Evolutionary conservation across 139 green algal species (phyloP).

Genomic region (Parachlorella kessleri): DNA sequence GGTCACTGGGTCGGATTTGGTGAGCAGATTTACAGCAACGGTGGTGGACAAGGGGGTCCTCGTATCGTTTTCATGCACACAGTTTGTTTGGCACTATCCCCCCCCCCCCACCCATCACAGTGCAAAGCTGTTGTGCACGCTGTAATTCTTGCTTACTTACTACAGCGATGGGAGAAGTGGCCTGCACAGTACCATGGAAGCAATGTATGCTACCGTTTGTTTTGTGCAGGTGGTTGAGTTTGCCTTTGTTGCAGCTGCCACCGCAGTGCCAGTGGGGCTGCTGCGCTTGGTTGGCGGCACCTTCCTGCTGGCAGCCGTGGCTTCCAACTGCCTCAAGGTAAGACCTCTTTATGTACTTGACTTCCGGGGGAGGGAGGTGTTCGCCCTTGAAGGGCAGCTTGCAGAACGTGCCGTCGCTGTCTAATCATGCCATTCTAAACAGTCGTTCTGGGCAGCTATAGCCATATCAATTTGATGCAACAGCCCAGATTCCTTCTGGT

Average conservation of each 20-base stretch:
- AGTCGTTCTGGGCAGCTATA: no score
- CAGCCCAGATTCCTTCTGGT: no score
- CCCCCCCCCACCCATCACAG: background rate
- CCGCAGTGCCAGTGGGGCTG: background rate
- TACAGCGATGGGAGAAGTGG: background rate
- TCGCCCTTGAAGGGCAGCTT: background rate
- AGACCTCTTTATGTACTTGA: no score
- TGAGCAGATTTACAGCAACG: no score
- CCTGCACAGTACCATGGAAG: background rate
- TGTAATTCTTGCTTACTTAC: no score
- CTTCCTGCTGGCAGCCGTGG: slow-evolving; percentile 20
- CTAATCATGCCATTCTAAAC: no score
- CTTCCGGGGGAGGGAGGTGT: no score
- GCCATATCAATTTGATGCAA: background rate
- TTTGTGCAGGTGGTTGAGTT: background rate
- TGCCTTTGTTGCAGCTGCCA: background rate
- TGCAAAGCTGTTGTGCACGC: background rate
- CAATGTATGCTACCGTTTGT: background rate
- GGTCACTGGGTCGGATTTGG: background rate
- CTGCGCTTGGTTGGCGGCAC: slow-evolving; percentile 2
- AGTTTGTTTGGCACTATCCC: background rate
- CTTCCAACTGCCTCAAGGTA: slow-evolving; percentile 24
- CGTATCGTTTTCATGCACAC: background rate
- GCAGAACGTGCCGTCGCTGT: no score
- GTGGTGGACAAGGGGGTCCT: no score